Evolutionary conservation across 2,329 filamentous ascomycete genomes (phyloP).

Genomic region (Ophiocordyceps camponoti-saundersi): DNA sequence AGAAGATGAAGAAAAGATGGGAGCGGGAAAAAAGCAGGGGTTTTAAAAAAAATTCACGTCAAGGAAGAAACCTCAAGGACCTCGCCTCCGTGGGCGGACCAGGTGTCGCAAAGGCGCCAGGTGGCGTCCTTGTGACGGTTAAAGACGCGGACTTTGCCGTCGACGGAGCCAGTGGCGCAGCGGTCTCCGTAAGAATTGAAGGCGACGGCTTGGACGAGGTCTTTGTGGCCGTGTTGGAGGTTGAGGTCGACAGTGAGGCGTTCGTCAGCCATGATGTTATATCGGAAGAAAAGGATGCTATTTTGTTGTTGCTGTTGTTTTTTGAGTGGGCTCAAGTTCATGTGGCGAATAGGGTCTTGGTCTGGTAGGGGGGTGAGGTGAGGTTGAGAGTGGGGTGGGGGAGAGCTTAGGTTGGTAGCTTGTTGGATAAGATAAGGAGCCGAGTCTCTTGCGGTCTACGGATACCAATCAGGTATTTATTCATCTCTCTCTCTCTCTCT

Average conservation of each 20-base stretch:
- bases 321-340: no score
- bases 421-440: neutral
- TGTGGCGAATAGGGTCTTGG: no score
- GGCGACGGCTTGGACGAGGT: constrained; percentile 68
- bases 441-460: no score
- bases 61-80: constrained; percentile 47
- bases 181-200: constrained; percentile 90
- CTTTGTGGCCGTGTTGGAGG: constrained; percentile 58
- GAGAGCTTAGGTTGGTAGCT: no score
- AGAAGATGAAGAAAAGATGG: no score
- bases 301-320: neutral
- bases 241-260: constrained; percentile 37
- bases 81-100: constrained; percentile 80
- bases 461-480: no score
- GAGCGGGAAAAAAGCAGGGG: no score
- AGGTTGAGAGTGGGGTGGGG: neutral
- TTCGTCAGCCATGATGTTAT: constrained; percentile 17
- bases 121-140: constrained; percentile 61
- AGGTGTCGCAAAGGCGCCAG: constrained; percentile 73
- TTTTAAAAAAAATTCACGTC: no score
- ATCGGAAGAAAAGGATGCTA: constrained; percentile 3
- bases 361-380: no score
- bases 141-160: constrained; percentile 87
- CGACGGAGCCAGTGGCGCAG: constrained; percentile 78
- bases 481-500: no score